A percentile compares a stretch with the other conserved stretches of the same genome.
Evolutionary conservation across 2,329 filamentous ascomycete genomes (phyloP).

Genomic region (Aspergillus piperis): DNA sequence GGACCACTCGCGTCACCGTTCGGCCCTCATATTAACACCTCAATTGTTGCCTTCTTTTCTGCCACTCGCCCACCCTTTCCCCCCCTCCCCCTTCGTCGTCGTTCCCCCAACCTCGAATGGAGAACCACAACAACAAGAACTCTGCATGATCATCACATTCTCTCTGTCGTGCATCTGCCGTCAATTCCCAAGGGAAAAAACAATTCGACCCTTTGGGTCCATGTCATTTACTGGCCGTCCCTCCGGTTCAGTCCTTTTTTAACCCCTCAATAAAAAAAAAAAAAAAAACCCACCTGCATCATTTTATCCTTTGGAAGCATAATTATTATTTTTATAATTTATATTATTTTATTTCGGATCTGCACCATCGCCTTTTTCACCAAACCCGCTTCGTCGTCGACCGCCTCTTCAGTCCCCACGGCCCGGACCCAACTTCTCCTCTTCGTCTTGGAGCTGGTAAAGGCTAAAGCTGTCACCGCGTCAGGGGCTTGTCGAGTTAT

Average conservation of each 20-base stretch:
- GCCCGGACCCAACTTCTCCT: constrained; percentile 24
- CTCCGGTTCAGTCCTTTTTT: constrained; percentile 11
- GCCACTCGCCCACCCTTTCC: constrained; percentile 2
- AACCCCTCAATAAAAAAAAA: constrained; percentile 23
- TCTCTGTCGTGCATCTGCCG: constrained; percentile 6
- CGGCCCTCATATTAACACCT: constrained; percentile 16
- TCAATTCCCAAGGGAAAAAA: neutral
- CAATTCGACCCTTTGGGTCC: constrained; percentile 9
- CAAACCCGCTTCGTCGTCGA: constrained; percentile 25
- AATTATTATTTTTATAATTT: constrained; percentile 11
- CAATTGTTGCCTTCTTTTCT: constrained; percentile 19
- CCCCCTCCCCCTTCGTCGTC: neutral
- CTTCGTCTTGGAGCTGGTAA: constrained; percentile 26
- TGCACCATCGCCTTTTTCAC: constrained; percentile 21
- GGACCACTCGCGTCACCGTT: constrained; percentile 22
- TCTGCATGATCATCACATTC: constrained; percentile 5
- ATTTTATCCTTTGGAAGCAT: constrained; percentile 9
- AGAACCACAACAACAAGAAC: neutral
- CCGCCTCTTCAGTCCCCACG: constrained; percentile 33
- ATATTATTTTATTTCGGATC: constrained; percentile 24
- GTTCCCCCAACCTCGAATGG: neutral
- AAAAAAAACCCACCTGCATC: constrained; percentile 18
- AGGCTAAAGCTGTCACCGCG: constrained; percentile 40
- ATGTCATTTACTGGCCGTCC: constrained; percentile 18
- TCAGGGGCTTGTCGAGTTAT: constrained; percentile 31